Evolutionary conservation across 805 yeast species (phyloP), one percentile per base, ranked within the genome.

Genomic region (Debaryomyces prosopidis): DNA sequence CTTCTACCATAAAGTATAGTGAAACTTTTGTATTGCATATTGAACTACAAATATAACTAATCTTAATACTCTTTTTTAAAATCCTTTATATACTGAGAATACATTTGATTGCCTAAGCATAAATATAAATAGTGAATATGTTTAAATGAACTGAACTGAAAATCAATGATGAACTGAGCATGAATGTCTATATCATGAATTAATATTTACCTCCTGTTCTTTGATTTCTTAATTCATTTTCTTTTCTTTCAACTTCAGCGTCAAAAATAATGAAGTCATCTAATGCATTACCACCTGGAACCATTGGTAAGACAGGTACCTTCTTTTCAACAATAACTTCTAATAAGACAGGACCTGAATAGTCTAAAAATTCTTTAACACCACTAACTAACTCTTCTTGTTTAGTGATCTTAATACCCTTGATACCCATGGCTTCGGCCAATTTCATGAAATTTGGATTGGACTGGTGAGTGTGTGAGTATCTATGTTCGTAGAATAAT

Each of bases 261-360:
- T 92, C 97, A 69, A 85, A 94, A 39, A 79, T 77, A 54, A 94
- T 87, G 65, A 92, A 91, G 69, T 94, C 98, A 62, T 94, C 92
- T 60, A 94, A 78, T 52, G 87, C 96, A 68, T 87, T 89, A 58
- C 98, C 99, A 49, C 84, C 96, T 43, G 99, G 96, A 44, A 94
- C 98, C 96, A 94, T 90, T 45, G 99, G 99, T 65, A 94, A 79
- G 49, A 94, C 98, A 42, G 97, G 97, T 40, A 92, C 96, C 77
- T 87, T 87, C 78, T 82, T 82, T 73, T 91, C 98, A 27, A 90
- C 94, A 41, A 84, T 59, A 36, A 90, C 98, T 76, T 94, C 99
- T 60, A 92, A 71, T 62, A 94, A 78, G 38, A 91, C 87, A 18
- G 99, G 98, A 15, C 96, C 95, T 44, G 76, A 71, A 62, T 79